These are phyloP conservation scores for Tylopilus plumbeoviolaceoides DNA, from an alignment of 768 basidiomycete species.

Conservation along the genomic window DNA sequence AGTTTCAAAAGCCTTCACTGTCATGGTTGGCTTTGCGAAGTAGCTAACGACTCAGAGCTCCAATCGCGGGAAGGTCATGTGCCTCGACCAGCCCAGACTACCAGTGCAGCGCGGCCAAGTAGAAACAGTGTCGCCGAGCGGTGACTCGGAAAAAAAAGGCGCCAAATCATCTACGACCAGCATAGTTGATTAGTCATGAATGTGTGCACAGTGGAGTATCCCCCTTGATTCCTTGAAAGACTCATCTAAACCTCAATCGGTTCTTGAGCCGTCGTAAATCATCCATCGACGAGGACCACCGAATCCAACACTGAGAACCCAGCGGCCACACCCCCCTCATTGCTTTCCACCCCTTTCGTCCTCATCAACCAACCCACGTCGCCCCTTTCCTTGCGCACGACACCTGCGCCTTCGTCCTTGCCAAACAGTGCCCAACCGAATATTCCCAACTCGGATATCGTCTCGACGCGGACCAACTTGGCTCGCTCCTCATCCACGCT, in stretches of 20 bases:
- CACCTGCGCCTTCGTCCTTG: constrained; percentile 29
- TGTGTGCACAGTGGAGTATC: too few relatives aligned
- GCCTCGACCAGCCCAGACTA: too few relatives aligned
- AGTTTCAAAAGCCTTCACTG: too few relatives aligned
- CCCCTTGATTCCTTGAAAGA: too few relatives aligned
- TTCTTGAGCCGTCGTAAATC: neutral
- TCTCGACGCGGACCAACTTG: constrained; percentile 54
- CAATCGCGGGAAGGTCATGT: too few relatives aligned
- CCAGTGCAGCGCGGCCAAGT: too few relatives aligned
- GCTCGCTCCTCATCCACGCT: neutral
- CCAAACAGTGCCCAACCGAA: constrained; percentile 88
- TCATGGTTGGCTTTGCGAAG: too few relatives aligned
- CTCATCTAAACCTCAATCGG: neutral
- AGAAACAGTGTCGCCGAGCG: too few relatives aligned
- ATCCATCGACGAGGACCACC: constrained; percentile 46
- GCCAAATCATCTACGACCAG: too few relatives aligned
- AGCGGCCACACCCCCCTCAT: constrained; percentile 49
- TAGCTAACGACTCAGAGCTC: too few relatives aligned
- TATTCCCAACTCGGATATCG: constrained; percentile 87
- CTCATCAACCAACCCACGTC: constrained; percentile 81
- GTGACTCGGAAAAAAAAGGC: too few relatives aligned
- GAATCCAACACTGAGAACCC: constrained; percentile 79
- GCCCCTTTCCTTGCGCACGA: constrained; percentile 47
- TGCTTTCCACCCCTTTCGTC: constrained; percentile 86
- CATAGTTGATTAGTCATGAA: too few relatives aligned